A percentile compares a stretch with the other conserved stretches of the same genome.
Conservation (phyloP, 805 yeast genomes). For the Saccharomycopsis schoenii region DNA sequence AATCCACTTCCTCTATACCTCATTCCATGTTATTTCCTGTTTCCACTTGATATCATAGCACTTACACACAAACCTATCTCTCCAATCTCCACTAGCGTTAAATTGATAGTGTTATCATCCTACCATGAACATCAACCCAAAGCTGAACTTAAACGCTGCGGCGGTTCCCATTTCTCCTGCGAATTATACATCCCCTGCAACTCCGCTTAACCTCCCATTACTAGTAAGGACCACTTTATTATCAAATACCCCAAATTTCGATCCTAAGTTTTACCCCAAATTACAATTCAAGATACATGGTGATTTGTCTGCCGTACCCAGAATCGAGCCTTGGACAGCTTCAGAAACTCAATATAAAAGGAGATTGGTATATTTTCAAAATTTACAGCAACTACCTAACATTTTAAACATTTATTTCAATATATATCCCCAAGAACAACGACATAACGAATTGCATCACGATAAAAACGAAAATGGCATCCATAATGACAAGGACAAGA, state of each 20-base stretch:
- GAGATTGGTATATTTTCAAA: constrained; percentile 37
- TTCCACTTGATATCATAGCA: too few relatives aligned
- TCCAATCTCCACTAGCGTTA: too few relatives aligned
- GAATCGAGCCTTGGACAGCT: constrained; percentile 38
- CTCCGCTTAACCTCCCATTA: background rate
- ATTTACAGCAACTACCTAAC: background rate
- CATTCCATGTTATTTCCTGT: too few relatives aligned
- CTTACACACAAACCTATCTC: too few relatives aligned
- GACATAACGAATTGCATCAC: background rate
- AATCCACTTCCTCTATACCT: too few relatives aligned
- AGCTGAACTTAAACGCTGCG: constrained; percentile 27
- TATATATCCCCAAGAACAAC: constrained; percentile 20
- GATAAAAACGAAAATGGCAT: background rate
- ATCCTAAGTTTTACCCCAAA: constrained; percentile 1
- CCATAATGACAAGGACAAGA: background rate
- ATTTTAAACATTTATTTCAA: constrained; percentile 21
- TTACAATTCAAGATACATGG: constrained; percentile 4
- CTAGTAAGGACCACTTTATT: constrained; percentile 1
- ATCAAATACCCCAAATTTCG: background rate
- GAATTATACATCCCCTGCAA: constrained; percentile 16
- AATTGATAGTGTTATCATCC: too few relatives aligned
- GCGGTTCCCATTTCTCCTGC: background rate
- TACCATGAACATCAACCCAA: constrained; percentile 19
- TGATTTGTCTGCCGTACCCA: constrained; percentile 18
- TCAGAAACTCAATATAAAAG: constrained; percentile 35